Evolutionary conservation across 2,329 filamentous ascomycete species (phyloP), one percentile per base, ranked within the genome.

Genomic region (Ceratocystis diversiconidia): DNA sequence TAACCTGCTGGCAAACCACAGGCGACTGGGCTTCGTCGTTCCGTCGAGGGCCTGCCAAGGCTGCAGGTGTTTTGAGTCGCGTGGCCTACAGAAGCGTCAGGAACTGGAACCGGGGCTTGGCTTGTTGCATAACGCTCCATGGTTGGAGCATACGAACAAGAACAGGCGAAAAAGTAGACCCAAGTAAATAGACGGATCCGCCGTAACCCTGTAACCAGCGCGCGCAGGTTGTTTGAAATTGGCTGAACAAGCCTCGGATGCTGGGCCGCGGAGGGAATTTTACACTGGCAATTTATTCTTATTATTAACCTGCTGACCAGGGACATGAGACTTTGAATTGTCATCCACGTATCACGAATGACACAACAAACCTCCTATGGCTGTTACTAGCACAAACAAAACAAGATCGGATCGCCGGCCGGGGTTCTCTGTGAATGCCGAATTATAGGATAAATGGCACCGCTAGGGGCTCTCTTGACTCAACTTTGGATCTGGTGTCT

Each of bases 151-250:
- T 41, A 41, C 36, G 36, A 41, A 48, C 46, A 48, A 48, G 46
- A 48, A n/a, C 17, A 48, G 46, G 46, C 46, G 19, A 19, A 48
- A 41, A 41, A 41, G 36, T 15, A 41, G 36, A 15, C 36, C 12
- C 36, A 4, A 41, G 12, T 41, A 41, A 4, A 41, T 41, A 15
- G 3, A 41, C 10, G 36, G 36, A 41, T 41, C 10, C 36, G 36
- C 3, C 36, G 22, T 25, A 7, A 6, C 52, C 25, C 28, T 57
- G 52, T 57, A 57, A 28, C 36, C 36, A 41, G 36, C 22, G 52
- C 52, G 25, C 52, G 52, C 25, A n/a, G 22, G 52, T 57, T 32
- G 52, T 57, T 57, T 57, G 52, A 57, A 57, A n/a, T 52, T 57
- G 52, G 52, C 52, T 50, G n/a, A 32, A 57, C 22, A 17, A 15